Evolutionary conservation across 768 basidiomycete species (phyloP).

Genomic region (Pisolithus orientalis): DNA sequence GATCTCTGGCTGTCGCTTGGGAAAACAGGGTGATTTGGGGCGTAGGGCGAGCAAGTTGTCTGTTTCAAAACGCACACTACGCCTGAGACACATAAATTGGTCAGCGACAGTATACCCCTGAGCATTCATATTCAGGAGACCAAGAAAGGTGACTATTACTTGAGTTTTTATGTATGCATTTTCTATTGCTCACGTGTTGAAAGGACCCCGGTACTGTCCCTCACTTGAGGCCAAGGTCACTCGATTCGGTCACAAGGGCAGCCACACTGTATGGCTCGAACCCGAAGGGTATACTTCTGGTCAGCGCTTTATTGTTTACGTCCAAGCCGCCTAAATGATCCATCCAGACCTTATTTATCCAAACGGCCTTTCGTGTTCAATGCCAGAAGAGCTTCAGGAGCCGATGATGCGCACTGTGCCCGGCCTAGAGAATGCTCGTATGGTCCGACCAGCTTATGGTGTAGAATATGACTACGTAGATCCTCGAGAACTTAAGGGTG

Average conservation of each 20-base stretch:
- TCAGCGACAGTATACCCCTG: conserved; percentile 67
- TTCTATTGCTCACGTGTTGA: background rate
- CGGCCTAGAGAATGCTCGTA: conserved; percentile 78
- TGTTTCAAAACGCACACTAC: conserved; percentile 77
- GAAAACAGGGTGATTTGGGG: background rate
- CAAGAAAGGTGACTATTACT: conserved; percentile 55
- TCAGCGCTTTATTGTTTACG: conserved; percentile 19
- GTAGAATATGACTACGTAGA: conserved; percentile 92
- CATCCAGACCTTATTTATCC: conserved; percentile 77
- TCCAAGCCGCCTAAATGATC: background rate
- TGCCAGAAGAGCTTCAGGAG: conserved; percentile 83
- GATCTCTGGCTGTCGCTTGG: background rate
- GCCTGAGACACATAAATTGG: conserved; percentile 63
- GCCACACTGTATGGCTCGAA: conserved; percentile 82
- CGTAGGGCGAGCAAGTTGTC: conserved; percentile 62
- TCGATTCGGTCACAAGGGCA: conserved; percentile 64
- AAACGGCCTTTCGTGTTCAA: conserved; percentile 81
- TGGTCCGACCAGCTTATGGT: conserved; percentile 84
- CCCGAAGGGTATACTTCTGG: conserved; percentile 90
- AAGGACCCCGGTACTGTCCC: conserved; percentile 89
- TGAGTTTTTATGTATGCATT: background rate
- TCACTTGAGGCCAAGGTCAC: conserved; percentile 84
- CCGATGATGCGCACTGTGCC: conserved; percentile 78
- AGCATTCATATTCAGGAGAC: conserved; percentile 87
- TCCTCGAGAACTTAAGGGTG: conserved; percentile 71